A percentile compares a stretch with the other conserved stretches of the same genome.
phyloP scores from a whole-genome alignment of 1,284 basidiomycete genomes.

The Erythrobasidium hasegawianum region DNA sequence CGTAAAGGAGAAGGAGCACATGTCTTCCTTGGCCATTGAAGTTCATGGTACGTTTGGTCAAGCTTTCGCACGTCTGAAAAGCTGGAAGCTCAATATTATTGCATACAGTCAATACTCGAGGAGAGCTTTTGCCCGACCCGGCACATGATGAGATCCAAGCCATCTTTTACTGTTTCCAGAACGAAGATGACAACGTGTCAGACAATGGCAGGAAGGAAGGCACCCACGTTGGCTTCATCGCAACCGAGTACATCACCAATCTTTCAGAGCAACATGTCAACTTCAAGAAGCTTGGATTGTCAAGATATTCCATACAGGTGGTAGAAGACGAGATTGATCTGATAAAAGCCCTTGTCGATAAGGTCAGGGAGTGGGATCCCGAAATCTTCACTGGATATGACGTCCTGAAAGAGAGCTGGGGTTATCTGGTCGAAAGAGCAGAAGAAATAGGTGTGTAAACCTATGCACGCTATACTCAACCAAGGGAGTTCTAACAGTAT shows the following conservation, averaged over 20 bases:
- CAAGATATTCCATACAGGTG: slow-evolving; percentile 56
- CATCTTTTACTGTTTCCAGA: slow-evolving; percentile 66
- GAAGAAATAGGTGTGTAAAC: slow-evolving; percentile 42
- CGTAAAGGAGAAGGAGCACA: slow-evolving; percentile 64
- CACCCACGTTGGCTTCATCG: slow-evolving; percentile 61
- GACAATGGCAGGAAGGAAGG: slow-evolving; percentile 50
- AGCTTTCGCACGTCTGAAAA: no score
- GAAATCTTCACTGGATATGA: slow-evolving; percentile 93
- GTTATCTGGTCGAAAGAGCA: slow-evolving; percentile 74
- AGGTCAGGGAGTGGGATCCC: slow-evolving; percentile 74
- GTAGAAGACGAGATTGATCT: slow-evolving; percentile 75
- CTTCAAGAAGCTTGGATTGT: slow-evolving; percentile 46
- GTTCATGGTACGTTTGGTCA: slow-evolving; percentile 62
- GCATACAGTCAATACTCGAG: slow-evolving; percentile 66
- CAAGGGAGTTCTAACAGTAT: no score
- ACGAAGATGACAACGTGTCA: slow-evolving; percentile 54
- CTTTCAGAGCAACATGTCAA: slow-evolving; percentile 4
- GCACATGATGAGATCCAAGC: slow-evolving; percentile 67
- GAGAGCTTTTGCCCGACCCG: slow-evolving; percentile 65
- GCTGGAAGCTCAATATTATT: no score
- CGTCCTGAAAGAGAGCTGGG: slow-evolving; percentile 82
- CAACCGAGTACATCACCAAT: slow-evolving; percentile 41
- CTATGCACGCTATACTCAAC: no score
- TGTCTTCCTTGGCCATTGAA: slow-evolving; percentile 79
- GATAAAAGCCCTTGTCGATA: slow-evolving; percentile 72